Percentiles rank a stretch among this genome's conserved stretches.
These are phyloP conservation scores for Triangularia verruculosa DNA, from an alignment of 2,329 filamentous ascomycete genomes.

Conservation along the genomic window DNA sequence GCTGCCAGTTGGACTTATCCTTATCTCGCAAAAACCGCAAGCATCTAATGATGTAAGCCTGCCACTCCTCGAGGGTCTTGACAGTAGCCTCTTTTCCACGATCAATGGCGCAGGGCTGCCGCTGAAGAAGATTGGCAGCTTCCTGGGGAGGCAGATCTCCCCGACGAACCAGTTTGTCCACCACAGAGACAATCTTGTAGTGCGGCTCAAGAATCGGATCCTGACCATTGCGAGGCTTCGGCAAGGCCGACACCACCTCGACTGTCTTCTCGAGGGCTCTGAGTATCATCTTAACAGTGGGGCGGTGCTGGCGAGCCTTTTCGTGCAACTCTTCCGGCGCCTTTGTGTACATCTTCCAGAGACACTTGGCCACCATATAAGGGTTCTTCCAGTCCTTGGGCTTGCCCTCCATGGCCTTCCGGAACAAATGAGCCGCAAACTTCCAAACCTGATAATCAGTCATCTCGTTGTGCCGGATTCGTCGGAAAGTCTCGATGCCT, in stretches of 20 bases:
- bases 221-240: constrained; percentile 54
- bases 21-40: constrained; percentile 58
- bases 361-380: constrained; percentile 60
- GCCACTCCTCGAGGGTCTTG: constrained; percentile 62
- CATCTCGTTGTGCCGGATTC: constrained; percentile 54
- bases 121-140: constrained; percentile 51
- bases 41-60: constrained; percentile 52
- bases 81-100: constrained; percentile 47
- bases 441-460: constrained; percentile 60
- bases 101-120: constrained; percentile 53
- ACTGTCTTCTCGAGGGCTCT: constrained; percentile 50
- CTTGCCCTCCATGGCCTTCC: constrained; percentile 52
- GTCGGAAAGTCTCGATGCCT: constrained; percentile 50
- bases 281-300: constrained; percentile 44
- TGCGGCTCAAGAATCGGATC: constrained; percentile 88
- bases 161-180: constrained; percentile 73
- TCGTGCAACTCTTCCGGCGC: constrained; percentile 42
- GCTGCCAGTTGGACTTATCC: constrained; percentile 94
- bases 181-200: constrained; percentile 80
- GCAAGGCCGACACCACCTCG: constrained; percentile 47
- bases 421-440: constrained; percentile 55
- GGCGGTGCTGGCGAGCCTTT: constrained; percentile 40
- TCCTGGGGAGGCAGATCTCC: constrained; percentile 47
- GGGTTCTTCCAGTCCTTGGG: constrained; percentile 58
- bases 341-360: constrained; percentile 62